Evolutionary conservation across 176 grass and related monocot species (phyloP), one percentile per base, ranked within the genome.

Genomic region (Echinochloa phyllopogon): DNA sequence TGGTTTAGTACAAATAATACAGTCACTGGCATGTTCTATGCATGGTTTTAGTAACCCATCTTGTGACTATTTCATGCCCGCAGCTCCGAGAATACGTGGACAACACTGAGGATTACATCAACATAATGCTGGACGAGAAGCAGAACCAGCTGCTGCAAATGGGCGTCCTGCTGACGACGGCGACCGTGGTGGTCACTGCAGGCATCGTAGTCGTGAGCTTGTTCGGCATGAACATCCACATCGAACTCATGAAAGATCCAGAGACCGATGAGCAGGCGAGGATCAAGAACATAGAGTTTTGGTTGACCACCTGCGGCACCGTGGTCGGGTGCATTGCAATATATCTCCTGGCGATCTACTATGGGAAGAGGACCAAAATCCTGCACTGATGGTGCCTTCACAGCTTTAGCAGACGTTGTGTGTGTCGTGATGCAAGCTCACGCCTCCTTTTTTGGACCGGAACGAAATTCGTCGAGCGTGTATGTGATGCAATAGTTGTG

Each of bases 81-180:
- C 85, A 94, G 95, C 78, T 98, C 59, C 88, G 89, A 4, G 95
- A 98, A 65, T 95, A 98, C 18, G 92, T 94, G 64, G 92, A 95
- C 43, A 85, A 91, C 56, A 98, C 95, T 0, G 92, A 98, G 36
- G 91, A 93, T 60, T 98, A 98, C 56, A 93, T 98, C 73, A 86
- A 97, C 80, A 86, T 97, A 56, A 97, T 97, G 95, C 69, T 97
- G 62, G 90, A 97, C 56, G 86, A 94, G 69, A 94, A 97, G 73
- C 95, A 97, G 74, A 94, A 92, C 79, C 86, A 94, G 79, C 85
- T 97, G 75, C 82, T 98, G 47, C 95, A 98, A 72, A 98, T 93
- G 87, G 92, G 89, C 43, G 85, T 98, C 27, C 86, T 98, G 89
- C 92, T 98, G 41, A 82, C 86, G 10, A 90, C 89, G 3, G 95